Conservation (phyloP, 2,329 filamentous ascomycete species). For the Neonectria magnoliae region DNA sequence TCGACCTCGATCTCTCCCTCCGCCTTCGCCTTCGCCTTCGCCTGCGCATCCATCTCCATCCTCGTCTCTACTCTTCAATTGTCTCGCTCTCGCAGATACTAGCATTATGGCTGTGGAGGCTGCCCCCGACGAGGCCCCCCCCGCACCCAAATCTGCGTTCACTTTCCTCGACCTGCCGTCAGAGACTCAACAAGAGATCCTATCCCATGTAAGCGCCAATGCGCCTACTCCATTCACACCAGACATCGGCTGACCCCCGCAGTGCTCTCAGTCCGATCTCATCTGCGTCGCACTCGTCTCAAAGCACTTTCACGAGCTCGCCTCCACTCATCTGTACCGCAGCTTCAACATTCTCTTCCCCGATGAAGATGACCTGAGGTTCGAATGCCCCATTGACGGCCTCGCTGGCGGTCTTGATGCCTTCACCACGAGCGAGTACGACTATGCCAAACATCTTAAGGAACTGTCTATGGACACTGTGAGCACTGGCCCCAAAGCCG, state of each 20-base stretch:
- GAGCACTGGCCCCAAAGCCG: constrained; percentile 62
- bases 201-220: constrained; percentile 54
- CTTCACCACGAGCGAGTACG: constrained; percentile 70
- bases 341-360: constrained; percentile 69
- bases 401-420: constrained; percentile 69
- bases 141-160: constrained; percentile 34
- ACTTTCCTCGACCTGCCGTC: constrained; percentile 56
- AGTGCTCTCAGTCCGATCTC: constrained; percentile 64
- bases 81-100: constrained; percentile 12
- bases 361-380: constrained; percentile 64
- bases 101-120: constrained; percentile 50
- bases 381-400: constrained; percentile 64
- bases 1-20: not conserved
- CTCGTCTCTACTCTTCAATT: constrained; percentile 14
- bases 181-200: constrained; percentile 61
- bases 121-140: constrained; percentile 43
- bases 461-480: constrained; percentile 67
- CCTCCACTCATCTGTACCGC: constrained; percentile 67
- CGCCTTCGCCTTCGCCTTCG: not conserved
- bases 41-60: not conserved
- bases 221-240: not conserved
- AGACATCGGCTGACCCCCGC: constrained; percentile 11
- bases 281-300: constrained; percentile 69
- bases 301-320: constrained; percentile 65
- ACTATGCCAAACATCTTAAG: constrained; percentile 68